Evolutionary conservation across 2,329 filamentous ascomycete genomes (phyloP).

Genomic region (Exophiala dermatitidis): DNA sequence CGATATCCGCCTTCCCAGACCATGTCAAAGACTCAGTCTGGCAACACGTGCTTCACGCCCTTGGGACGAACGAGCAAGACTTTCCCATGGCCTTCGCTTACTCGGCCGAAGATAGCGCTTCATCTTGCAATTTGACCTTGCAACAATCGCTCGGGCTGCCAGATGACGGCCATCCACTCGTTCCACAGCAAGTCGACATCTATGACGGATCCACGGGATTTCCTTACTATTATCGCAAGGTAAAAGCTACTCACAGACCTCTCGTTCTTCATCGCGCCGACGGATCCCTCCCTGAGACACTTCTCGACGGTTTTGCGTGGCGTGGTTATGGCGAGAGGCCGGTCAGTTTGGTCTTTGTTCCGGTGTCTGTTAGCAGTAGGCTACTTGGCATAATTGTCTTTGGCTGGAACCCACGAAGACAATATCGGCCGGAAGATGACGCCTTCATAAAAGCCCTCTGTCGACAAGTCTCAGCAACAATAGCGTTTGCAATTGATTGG

Average conservation of each 20-base stretch:
- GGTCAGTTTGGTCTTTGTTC: slow-evolving; percentile 14
- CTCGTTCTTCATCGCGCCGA: slow-evolving; percentile 17
- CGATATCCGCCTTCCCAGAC: slow-evolving; percentile 41
- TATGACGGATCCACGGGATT: slow-evolving; percentile 35
- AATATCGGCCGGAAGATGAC: slow-evolving; percentile 13
- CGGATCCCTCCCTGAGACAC: slow-evolving; percentile 7
- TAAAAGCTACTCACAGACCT: slow-evolving; percentile 10
- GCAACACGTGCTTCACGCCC: slow-evolving; percentile 40
- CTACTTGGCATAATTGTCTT: slow-evolving; percentile 19
- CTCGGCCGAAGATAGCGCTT: slow-evolving; percentile 39
- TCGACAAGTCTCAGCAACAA: slow-evolving; percentile 15
- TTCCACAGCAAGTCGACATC: slow-evolving; percentile 25
- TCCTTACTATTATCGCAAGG: slow-evolving; percentile 23
- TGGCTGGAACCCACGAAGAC: slow-evolving; percentile 20
- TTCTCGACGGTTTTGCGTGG: slow-evolving; percentile 20
- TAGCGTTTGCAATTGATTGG: slow-evolving; percentile 15
- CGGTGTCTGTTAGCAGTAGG: slow-evolving; percentile 17
- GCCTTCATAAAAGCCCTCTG: slow-evolving; percentile 17
- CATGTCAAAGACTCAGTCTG: slow-evolving; percentile 44
- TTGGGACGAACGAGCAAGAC: slow-evolving; percentile 43
- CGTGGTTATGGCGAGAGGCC: slow-evolving; percentile 15
- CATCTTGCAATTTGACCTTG: slow-evolving; percentile 14
- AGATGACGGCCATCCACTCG: slow-evolving; percentile 32
- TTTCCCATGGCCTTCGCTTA: slow-evolving; percentile 49
- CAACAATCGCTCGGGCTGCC: slow-evolving; percentile 19